These are phyloP conservation scores for Auricularia sp. DNA, from an alignment of 768 basidiomycete genomes.

Conservation along the genomic window DNA sequence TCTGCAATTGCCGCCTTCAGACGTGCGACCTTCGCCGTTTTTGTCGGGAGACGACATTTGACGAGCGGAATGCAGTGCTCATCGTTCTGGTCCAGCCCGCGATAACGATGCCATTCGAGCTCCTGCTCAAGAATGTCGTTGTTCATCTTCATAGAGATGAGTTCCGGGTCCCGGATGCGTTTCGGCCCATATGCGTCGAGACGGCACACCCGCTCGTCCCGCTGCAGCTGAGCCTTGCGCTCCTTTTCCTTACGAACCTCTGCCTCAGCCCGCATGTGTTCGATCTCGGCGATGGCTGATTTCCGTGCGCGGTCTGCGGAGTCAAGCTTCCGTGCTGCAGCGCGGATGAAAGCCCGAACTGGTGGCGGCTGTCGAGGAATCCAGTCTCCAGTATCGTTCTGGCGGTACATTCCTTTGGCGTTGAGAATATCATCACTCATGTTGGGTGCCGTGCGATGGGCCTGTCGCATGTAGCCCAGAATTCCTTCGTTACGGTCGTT, in stretches of 20 bases:
- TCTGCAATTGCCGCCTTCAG: background rate
- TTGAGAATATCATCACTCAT: background rate
- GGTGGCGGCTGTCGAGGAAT: background rate
- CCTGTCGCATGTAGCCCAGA: background rate
- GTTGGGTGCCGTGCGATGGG: background rate
- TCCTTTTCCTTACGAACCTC: background rate
- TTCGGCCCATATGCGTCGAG: background rate
- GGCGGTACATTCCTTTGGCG: background rate
- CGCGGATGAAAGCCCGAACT: background rate
- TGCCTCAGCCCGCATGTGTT: background rate
- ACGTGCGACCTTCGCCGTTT: background rate
- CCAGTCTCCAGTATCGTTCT: background rate
- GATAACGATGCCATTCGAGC: slow-evolving; percentile 1
- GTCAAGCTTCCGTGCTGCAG: background rate
- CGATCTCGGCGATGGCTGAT: background rate
- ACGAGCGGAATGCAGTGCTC: background rate
- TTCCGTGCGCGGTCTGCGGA: background rate
- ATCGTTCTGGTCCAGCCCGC: background rate
- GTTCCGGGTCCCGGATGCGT: background rate
- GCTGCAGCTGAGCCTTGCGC: background rate
- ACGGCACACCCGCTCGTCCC: background rate
- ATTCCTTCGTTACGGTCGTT: background rate
- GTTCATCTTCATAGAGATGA: background rate
- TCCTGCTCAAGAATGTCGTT: background rate
- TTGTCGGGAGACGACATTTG: background rate